These are phyloP conservation scores for Echria macrotheca DNA, from an alignment of 495 filamentous ascomycete species.

Conservation along the genomic window DNA sequence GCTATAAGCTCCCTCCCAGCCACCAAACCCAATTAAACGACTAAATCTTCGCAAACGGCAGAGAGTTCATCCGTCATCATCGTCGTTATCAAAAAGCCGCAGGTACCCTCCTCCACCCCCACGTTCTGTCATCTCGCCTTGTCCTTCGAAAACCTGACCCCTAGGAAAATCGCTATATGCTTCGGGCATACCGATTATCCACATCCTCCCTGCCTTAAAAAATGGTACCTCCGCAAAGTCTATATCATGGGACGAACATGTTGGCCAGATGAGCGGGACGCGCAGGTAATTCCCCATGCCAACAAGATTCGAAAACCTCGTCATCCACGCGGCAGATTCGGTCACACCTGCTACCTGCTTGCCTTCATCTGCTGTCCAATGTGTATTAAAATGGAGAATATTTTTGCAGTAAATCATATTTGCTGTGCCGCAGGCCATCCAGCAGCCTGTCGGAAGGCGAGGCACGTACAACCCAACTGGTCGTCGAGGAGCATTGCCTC, in stretches of 20 bases:
- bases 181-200: conserved; percentile 8
- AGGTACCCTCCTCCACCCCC: not conserved
- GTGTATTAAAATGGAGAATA: conserved; percentile 2
- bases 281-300: not conserved
- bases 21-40: not conserved
- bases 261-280: no score
- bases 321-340: not conserved
- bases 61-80: conserved; percentile 3
- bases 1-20: no score
- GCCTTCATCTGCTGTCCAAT: not conserved
- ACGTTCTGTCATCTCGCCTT: not conserved
- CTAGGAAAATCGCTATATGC: conserved; percentile 2
- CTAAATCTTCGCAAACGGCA: not conserved
- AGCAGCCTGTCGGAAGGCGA: conserved; percentile 4
- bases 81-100: conserved; percentile 5
- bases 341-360: not conserved
- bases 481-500: not conserved
- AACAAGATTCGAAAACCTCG: not conserved
- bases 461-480: not conserved
- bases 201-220: not conserved
- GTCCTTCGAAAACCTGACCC: not conserved
- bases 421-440: conserved; percentile 4
- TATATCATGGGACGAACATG: conserved; percentile 1
- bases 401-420: not conserved
- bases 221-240: conserved; percentile 7